These are phyloP conservation scores for Solanum aculeatissimum DNA, from an alignment of 305 asterid species.

Conservation along the genomic window DNA sequence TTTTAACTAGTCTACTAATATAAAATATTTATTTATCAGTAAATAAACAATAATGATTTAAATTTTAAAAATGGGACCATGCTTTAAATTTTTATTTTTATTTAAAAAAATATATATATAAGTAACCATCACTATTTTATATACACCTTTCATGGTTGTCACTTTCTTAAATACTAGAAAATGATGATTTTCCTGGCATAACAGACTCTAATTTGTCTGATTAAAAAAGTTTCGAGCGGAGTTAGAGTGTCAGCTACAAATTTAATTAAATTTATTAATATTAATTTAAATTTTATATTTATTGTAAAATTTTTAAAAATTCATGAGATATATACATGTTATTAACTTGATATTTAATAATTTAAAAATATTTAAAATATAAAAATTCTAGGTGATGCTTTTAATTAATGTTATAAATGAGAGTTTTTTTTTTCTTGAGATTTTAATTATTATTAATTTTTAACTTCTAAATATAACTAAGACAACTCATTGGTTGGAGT, in stretches of 20 bases:
- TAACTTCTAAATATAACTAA: background rate
- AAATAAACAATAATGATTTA: too few relatives aligned
- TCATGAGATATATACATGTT: background rate
- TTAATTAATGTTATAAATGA: background rate
- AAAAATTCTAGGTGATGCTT: background rate
- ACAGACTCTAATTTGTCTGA: conserved; percentile 21
- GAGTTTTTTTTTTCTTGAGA: background rate
- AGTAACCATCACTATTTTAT: background rate
- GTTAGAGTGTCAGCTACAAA: background rate
- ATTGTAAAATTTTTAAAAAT: background rate
- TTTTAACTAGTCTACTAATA: background rate
- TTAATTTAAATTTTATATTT: background rate
- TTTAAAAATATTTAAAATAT: background rate
- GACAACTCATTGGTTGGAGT: background rate
- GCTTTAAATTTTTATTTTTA: too few relatives aligned
- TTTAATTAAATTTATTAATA: background rate
- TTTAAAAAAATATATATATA: background rate
- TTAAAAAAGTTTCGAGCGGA: background rate
- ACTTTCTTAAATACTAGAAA: background rate
- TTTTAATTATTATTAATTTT: background rate
- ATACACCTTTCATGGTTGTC: conserved; percentile 2
- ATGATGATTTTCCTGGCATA: background rate
- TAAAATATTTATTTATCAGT: background rate
- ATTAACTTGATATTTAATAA: background rate
- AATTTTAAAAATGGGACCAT: background rate